Evolutionary conservation across 768 basidiomycete species (phyloP).

Genomic region (Russula brevipes): DNA sequence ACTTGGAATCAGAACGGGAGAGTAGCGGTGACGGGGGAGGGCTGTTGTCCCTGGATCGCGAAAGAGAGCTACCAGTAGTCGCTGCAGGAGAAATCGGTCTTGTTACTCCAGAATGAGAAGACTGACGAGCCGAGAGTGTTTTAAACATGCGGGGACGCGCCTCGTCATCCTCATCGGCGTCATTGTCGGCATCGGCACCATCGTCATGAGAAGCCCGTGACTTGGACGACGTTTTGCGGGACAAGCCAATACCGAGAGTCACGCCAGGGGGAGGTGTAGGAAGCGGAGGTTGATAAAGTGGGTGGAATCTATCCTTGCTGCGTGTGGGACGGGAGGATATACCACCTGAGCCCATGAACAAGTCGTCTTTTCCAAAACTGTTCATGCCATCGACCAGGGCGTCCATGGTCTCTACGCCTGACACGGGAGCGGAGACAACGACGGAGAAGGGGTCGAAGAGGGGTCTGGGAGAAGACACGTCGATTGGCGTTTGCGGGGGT

Average conservation of each 20-base stretch:
- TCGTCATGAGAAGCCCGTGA: conserved; percentile 33
- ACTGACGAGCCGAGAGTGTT: conserved; percentile 26
- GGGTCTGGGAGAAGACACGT: conserved; percentile 37
- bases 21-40: conserved; percentile 25
- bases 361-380: conserved; percentile 52
- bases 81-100: conserved; percentile 12
- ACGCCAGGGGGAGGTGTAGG: conserved; percentile 80
- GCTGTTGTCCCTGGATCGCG: conserved; percentile 14
- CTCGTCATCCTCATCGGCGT: conserved; percentile 18
- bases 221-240: conserved; percentile 31
- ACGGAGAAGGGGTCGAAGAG: conserved; percentile 40
- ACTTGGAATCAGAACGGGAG: conserved; percentile 35
- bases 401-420: conserved; percentile 84
- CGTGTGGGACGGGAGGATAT: conserved; percentile 49
- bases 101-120: conserved; percentile 22
- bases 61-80: background rate
- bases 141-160: conserved; percentile 16
- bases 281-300: conserved; percentile 76
- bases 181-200: conserved; percentile 53
- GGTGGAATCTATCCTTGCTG: conserved; percentile 53
- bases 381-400: conserved; percentile 90
- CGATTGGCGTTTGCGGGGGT: conserved; percentile 63
- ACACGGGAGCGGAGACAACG: conserved; percentile 67
- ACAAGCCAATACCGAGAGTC: conserved; percentile 47
- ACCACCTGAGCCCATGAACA: conserved; percentile 38